Evolutionary conservation across 345 rosid genomes (phyloP), one percentile per base, ranked within the genome.

Genomic region (Jatropha curcas): DNA sequence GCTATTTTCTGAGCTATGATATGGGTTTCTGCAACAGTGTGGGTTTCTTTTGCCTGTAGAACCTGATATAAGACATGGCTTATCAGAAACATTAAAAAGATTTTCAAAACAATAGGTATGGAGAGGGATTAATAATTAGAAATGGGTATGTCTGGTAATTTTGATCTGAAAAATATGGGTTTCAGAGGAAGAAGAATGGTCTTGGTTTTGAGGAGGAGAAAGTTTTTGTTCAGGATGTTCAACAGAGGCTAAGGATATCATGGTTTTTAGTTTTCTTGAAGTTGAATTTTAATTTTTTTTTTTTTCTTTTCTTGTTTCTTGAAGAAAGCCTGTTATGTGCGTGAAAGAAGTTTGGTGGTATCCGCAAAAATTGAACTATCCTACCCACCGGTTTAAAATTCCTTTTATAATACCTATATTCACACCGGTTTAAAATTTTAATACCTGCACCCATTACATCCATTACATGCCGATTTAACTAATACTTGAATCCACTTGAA

Each of bases 81-180:
- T 82, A 48, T 88, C 84, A 0, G 84, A 37, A 52, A 78, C 55
- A n/a, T 61, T 17, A 1, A 85, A 65, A 37, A 87, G 68, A 37
- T 85, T 81, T 7, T 92, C 74, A 37, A 92, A 94, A 81, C 96
- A 88, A 70, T 94, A 92, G 1, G 88, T 45, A 24, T 89, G 97
- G 62, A 94, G 95, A 72, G 97, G 82, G 33, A 89, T n/a, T n/a
- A 92, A 83, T 94, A 88, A 72, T 80, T 77, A 30, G 95, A 78
- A 34, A 92, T 89, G 74, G 86, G 74, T 8, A 94, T 94, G 8
- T 89, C 97, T 0, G 97, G 93, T 2, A 94, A 84, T 69, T 85
- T 94, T 1, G 98, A 94, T 56, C 87, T 79, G 90, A 94, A 94
- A n/a, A 70, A 92, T 65, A 28, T 68, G 84, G 33, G 81, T 71